Base-by-base conservation (phyloP, 257 asterid genomes). In the Nicotiana otophora region DNA sequence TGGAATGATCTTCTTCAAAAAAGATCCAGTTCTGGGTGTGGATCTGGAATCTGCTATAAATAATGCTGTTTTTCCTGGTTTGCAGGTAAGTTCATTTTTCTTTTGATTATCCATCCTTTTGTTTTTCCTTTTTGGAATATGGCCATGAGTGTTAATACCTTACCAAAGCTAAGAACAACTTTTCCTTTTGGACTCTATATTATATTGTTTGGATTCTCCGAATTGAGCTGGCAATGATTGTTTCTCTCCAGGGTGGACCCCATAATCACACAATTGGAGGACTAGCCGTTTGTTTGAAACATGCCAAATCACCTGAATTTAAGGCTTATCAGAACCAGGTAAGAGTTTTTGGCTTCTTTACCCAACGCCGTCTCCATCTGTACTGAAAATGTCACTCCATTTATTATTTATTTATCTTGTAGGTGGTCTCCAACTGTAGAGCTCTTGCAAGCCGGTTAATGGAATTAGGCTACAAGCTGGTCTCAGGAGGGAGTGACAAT, bases 401-500 rank as follows among this genome's bases (percentile, higher is more conserved):
- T 23, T 74, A 46, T 42, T 28, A 12, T 51, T 12, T 28, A 10
- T 42, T 31, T 66, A 55, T 77, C 58, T 30, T 83, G 51, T 78
- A 94, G 98, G 97, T 96, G 83, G 95, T 94, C 79, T 87, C 95
- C 39, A 96, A 96, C 83, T 92, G 96, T 86, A 89, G 94, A 89
- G 97, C 99, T 84, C 95, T 96, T 68, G 99, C 98, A 39, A 81
- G 85, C 55, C 90, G 96, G 74, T 84, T 94, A 42, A 46, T 78
- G 77, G 97, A 93, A 88, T 87, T 96, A 90, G 99, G 98, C 70
- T 94, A 91, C 89, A 89, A 85, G 77, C 87, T 96, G 76, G 99
- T 96, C 36, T 94, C 98, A 7, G 99, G 98, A 60, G 99, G 99
- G 63, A 96, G 96, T 83, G 98, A 96, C 82, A 96, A 96, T 88